phyloP scores from a whole-genome alignment of 139 green algal genomes.

The Spirogloea muscicola region DNA sequence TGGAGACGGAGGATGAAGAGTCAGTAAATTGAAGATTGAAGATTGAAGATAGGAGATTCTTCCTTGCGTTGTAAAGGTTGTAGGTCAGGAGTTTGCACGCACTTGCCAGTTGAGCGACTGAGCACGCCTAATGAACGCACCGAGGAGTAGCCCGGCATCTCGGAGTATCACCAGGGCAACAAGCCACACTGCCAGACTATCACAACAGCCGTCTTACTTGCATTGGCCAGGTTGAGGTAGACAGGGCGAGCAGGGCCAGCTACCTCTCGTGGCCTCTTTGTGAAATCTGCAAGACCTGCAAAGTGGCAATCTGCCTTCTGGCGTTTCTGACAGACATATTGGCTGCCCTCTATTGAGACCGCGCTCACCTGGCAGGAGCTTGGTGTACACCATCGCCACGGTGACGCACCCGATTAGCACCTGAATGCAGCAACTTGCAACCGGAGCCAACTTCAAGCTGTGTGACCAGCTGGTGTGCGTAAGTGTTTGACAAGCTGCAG shows the following conservation, averaged over 20 bases:
- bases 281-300: too few species aligned
- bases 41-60: neutral
- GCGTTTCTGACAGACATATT: neutral
- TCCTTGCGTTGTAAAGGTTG: too few species aligned
- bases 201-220: too few species aligned
- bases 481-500: neutral
- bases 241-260: neutral
- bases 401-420: too few species aligned
- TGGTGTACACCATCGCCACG: too few species aligned
- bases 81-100: neutral
- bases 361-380: too few species aligned
- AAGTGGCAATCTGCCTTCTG: neutral
- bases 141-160: neutral
- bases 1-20: neutral
- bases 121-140: neutral
- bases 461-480: neutral
- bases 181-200: neutral
- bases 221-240: too few species aligned
- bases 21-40: neutral
- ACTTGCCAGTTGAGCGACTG: neutral
- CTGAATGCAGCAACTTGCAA: conserved; percentile 4
- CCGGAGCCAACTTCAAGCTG: neutral
- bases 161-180: neutral
- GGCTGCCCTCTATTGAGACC: neutral
- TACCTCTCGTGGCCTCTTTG: too few species aligned